Conservation (phyloP, 1,284 basidiomycete genomes). For the Cryptococcus sp. region DNA sequence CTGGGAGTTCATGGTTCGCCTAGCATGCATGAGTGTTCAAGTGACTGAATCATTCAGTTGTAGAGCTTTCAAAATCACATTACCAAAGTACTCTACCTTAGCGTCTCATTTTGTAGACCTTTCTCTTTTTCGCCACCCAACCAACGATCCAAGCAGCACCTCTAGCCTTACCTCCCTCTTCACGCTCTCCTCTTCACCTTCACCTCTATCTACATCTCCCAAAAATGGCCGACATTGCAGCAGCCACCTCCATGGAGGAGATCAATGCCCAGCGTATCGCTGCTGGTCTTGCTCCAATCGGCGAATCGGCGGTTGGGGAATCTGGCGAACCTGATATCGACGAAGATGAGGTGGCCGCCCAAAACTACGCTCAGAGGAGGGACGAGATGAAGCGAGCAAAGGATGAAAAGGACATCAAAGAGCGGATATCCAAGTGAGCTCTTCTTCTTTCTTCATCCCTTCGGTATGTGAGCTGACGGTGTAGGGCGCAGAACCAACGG, state of each 20-base stretch:
- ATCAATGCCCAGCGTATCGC: slow-evolving; percentile 95
- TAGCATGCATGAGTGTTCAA: no score
- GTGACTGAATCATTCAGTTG: no score
- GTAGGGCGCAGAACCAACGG: slow-evolving; percentile 64
- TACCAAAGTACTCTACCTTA: no score
- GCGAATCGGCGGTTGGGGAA: slow-evolving; percentile 56
- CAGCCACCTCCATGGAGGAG: slow-evolving; percentile 83
- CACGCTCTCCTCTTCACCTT: not conserved
- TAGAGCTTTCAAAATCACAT: no score
- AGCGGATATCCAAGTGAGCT: slow-evolving; percentile 84
- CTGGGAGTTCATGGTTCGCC: no score
- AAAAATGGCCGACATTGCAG: slow-evolving; percentile 16
- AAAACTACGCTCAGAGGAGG: slow-evolving; percentile 70
- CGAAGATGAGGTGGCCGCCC: slow-evolving; percentile 61
- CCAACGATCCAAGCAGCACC: no score
- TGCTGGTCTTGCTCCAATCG: slow-evolving; percentile 88
- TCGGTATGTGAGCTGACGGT: slow-evolving; percentile 20
- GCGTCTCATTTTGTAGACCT: no score
- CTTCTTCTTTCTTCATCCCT: slow-evolving; percentile 5
- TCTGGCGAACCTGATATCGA: slow-evolving; percentile 52
- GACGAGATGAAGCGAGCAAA: slow-evolving; percentile 65
- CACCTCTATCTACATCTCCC: not conserved
- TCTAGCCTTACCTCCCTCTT: not conserved
- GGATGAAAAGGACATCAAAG: slow-evolving; percentile 68
- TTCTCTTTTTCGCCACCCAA: no score